These are phyloP conservation scores for Hortiboletus rubellus DNA, from an alignment of 1,284 basidiomycete genomes.

Conservation along the genomic window DNA sequence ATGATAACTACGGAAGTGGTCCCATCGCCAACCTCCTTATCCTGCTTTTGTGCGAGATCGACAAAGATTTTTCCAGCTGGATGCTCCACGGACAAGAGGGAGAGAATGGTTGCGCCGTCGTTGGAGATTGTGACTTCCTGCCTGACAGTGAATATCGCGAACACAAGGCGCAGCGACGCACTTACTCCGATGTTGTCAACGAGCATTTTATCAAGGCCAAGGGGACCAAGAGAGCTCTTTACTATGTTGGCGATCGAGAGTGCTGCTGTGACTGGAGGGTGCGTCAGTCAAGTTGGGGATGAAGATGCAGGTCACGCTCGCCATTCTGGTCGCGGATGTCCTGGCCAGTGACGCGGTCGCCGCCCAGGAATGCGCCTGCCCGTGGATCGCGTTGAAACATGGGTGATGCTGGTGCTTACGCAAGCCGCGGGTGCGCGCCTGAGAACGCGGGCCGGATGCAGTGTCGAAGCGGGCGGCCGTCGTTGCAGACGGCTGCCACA, in stretches of 20 bases:
- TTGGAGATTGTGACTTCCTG: constrained; percentile 99
- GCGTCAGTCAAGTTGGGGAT: constrained; percentile 1
- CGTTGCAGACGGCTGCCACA: constrained; percentile 6
- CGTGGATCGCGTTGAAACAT: constrained; percentile 88
- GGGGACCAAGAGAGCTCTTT: constrained; percentile 94
- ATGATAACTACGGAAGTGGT: constrained; percentile 99
- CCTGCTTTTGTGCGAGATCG: constrained; percentile 98
- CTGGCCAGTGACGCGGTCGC: constrained; percentile 91
- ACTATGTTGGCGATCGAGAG: constrained; percentile 97
- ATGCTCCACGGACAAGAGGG: constrained; percentile 89
- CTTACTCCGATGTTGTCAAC: constrained; percentile 97
- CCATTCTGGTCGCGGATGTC: constrained; percentile 98
- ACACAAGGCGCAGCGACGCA: constrained; percentile 2
- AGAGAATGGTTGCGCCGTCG: constrained; percentile 97
- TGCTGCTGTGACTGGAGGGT: constrained; percentile 80
- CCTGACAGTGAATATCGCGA: constrained; percentile 8
- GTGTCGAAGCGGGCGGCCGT: constrained; percentile 1
- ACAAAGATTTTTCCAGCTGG: constrained; percentile 97
- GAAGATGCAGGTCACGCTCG: constrained; percentile 32
- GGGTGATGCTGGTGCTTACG: constrained; percentile 26
- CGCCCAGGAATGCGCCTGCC: constrained; percentile 90
- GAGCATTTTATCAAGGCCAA: constrained; percentile 97
- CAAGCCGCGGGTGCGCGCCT: constrained; percentile 17
- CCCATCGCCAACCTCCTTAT: constrained; percentile 99
- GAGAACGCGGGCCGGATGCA: constrained; percentile 10